A percentile compares a stretch with the other conserved stretches of the same genome.
Conservation (phyloP, 2,329 filamentous ascomycete species). For the Fusarium penzigii region DNA sequence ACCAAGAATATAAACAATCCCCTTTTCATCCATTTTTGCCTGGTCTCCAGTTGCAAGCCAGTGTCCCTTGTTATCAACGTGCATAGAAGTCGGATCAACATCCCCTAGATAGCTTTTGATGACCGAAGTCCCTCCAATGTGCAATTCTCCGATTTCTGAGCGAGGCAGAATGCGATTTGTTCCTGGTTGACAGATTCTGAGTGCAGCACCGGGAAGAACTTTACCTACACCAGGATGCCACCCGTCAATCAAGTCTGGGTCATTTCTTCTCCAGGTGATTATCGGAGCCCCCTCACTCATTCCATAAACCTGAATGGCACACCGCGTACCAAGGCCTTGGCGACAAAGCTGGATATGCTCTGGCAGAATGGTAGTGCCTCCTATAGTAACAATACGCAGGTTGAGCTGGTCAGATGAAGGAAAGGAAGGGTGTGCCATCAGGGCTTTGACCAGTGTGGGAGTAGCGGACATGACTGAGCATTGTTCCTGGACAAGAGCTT, state of each 20-base stretch:
- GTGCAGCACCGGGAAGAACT: slow-evolving; percentile 40
- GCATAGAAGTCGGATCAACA: slow-evolving; percentile 34
- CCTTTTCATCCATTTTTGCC: slow-evolving; percentile 39
- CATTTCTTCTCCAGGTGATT: slow-evolving; percentile 40
- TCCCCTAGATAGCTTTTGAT: slow-evolving; percentile 36
- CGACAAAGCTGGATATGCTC: slow-evolving; percentile 37
- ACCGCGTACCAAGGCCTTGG: slow-evolving; percentile 32
- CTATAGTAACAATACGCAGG: slow-evolving; percentile 37
- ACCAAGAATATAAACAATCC: slow-evolving; percentile 41
- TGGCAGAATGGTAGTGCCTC: slow-evolving; percentile 33
- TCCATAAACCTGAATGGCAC: slow-evolving; percentile 42
- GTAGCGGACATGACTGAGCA: slow-evolving; percentile 44
- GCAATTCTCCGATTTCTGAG: slow-evolving; percentile 41
- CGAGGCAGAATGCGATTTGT: slow-evolving; percentile 30
- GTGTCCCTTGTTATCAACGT: slow-evolving; percentile 33
- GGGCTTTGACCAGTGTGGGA: slow-evolving; percentile 36
- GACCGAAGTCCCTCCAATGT: slow-evolving; percentile 39
- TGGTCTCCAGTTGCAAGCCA: slow-evolving; percentile 46
- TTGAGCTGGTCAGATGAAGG: slow-evolving; percentile 28
- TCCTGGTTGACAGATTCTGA: slow-evolving; percentile 38
- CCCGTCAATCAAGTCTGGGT: slow-evolving; percentile 31
- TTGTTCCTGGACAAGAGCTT: slow-evolving; percentile 33
- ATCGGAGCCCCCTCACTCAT: slow-evolving; percentile 48
- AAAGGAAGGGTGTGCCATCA: slow-evolving; percentile 33
- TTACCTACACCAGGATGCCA: slow-evolving; percentile 44